Evolutionary conservation across 1,284 basidiomycete genomes (phyloP), one percentile per base, ranked within the genome.

Genomic region (Rhodotorula mucilaginosa): DNA sequence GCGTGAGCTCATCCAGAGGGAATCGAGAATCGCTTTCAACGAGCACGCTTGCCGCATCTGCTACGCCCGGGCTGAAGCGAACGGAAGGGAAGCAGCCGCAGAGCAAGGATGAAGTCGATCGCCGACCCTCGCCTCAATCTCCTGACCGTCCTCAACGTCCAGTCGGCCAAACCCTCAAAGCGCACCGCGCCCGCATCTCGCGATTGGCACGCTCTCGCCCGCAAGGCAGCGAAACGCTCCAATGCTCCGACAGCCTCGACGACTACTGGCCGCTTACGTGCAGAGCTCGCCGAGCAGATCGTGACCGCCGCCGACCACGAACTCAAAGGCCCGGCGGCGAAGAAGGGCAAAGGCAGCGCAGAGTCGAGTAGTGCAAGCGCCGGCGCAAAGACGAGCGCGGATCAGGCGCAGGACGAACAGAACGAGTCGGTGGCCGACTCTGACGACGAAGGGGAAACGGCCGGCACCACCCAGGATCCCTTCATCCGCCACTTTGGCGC

Each of bases 71-170:
- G 39, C 12, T 8, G 10, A 44, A 44, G 39, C 39, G 39, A 10
- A 44, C 39, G 39, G 12, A 48, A 18, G 26, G 58, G 61, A 3
- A 18, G 21, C 13, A 1, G 23, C 19, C 58, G 15, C 23, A 16
- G n/a, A 13, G 19, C 31, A 49, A 48, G 16, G 26, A 64, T 64
- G 63, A 64, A 64, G 63, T 29, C 54, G n/a, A 64, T 64, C 39
- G 54, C 54, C 18, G 65, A 70, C 29, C 66, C 69, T 10, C 70
- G 65, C 7, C 71, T 83, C 74, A 89, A 89, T 73, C 88, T 99
- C 3, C 83, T 98, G 54, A 99, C 97, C 0, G 87, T 99, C 2
- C 86, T 99, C 46, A 99, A 99, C 81, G 92, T 97, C 3, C 67
- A 74, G 39, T 64, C 68, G 16, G 78, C 74, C 15, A 73, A 71